These are phyloP conservation scores for Rheum nobile DNA, from an alignment of 148 eudicot species.

Conservation along the genomic window DNA sequence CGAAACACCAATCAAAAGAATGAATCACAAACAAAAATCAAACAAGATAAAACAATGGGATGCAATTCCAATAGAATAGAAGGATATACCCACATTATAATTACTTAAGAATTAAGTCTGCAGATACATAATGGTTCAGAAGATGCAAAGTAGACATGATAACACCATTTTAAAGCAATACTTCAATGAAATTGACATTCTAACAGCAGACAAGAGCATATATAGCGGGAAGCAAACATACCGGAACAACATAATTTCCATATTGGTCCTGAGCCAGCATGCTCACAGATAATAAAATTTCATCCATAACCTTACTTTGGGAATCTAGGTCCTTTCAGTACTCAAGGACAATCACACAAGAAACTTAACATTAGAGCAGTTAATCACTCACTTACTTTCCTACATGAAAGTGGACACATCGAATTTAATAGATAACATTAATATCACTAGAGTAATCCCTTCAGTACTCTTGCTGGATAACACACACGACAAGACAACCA, in stretches of 20 bases:
- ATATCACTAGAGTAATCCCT: not conserved
- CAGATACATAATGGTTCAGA: too few relatives aligned
- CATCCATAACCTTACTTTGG: too few relatives aligned
- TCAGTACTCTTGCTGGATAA: not conserved
- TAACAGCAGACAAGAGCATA: not conserved
- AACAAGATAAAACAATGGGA: too few relatives aligned
- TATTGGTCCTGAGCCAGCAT: slow-evolving; percentile 96
- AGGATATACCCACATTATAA: not conserved
- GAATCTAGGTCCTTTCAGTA: slow-evolving; percentile 67
- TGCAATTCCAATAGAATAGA: not conserved
- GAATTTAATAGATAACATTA: not conserved
- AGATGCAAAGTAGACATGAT: not conserved
- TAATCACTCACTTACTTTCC: not conserved
- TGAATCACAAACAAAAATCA: too few relatives aligned
- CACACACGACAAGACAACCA: not conserved
- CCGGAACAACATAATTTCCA: slow-evolving; percentile 98
- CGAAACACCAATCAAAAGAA: too few relatives aligned
- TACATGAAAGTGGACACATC: not conserved
- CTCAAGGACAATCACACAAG: slow-evolving; percentile 55
- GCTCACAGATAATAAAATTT: too few relatives aligned
- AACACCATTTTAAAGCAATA: not conserved
- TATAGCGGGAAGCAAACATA: slow-evolving; percentile 12
- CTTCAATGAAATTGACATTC: not conserved
- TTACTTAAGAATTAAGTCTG: not conserved
- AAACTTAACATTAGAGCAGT: not conserved